Conservation (phyloP, 306 rosid genomes). For the Begonia fuchsioides region DNA sequence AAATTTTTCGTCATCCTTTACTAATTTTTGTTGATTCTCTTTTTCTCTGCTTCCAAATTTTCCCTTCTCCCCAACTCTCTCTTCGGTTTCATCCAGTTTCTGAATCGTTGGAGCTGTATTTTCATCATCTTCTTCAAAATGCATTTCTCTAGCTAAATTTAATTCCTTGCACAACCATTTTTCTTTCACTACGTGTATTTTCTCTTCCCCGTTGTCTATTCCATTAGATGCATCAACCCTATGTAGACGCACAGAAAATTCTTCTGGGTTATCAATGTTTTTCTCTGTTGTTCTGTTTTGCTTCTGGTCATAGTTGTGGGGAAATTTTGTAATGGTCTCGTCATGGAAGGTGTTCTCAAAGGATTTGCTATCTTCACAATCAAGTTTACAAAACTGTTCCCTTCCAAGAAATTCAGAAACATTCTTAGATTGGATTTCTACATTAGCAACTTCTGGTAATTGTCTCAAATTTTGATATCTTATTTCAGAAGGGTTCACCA, state of each 20-base stretch:
- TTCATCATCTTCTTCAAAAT: conserved; percentile 18
- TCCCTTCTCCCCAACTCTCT: conserved; percentile 20
- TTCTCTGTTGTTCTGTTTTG: conserved; percentile 8
- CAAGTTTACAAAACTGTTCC: conserved; percentile 25
- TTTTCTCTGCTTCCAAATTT: conserved; percentile 10
- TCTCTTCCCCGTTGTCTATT: conserved; percentile 15
- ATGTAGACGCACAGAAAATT: conserved; percentile 20
- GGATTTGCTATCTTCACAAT: conserved; percentile 16
- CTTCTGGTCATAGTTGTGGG: conserved; percentile 7
- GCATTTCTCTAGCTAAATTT: conserved; percentile 23
- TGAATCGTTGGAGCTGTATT: conserved; percentile 7
- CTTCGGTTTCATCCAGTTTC: conserved; percentile 19
- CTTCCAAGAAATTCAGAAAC: conserved; percentile 15
- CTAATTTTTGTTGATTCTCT: no score
- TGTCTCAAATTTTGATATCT: conserved; percentile 17
- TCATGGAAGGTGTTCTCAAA: conserved; percentile 18
- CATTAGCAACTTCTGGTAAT: conserved; percentile 15
- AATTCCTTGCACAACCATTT: conserved; percentile 15
- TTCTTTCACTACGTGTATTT: conserved; percentile 10
- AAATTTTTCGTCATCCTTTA: no score
- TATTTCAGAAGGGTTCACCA: conserved; percentile 16
- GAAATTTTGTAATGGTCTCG: conserved; percentile 3
- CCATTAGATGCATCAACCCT: conserved; percentile 17
- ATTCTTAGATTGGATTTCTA: no score
- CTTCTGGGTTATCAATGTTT: conserved; percentile 22